phyloP scores from a whole-genome alignment of 257 asterid species.

The Solanum megistacrolobum region DNA sequence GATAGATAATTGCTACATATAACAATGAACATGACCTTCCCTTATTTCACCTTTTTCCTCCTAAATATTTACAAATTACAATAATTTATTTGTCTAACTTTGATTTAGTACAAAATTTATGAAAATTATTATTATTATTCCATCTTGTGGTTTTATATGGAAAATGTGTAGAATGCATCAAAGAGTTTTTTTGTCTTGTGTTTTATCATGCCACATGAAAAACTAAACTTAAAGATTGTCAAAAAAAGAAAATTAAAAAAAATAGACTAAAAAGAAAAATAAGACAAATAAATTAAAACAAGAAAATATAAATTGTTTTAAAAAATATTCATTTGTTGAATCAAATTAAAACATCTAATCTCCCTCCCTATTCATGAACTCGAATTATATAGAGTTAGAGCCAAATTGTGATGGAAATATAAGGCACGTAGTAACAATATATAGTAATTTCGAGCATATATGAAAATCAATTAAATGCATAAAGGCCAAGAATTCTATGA shows the following conservation, averaged over 20 bases:
- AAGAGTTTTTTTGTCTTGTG: too few species aligned
- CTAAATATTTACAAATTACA: background rate
- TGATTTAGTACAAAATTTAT: background rate
- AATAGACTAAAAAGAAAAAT: too few species aligned
- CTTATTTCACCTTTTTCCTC: background rate
- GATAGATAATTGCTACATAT: too few species aligned
- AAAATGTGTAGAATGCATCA: background rate
- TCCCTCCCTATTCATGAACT: background rate
- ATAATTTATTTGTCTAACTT: too few species aligned
- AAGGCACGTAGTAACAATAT: background rate
- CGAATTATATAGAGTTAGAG: background rate
- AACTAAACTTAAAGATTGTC: background rate
- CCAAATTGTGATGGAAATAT: background rate
- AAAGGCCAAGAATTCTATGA: background rate
- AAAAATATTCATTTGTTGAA: too few species aligned
- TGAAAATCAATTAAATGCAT: background rate
- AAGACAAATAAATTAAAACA: too few species aligned
- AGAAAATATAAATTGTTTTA: rapidly evolving
- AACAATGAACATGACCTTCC: background rate
- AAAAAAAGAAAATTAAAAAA: too few species aligned
- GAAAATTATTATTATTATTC: too few species aligned
- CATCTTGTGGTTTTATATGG: too few species aligned
- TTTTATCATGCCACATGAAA: background rate
- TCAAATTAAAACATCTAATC: background rate
- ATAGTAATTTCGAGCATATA: background rate